Evolutionary conservation across 495 filamentous ascomycete species (phyloP).

Genomic region (Venustampulla echinocandica): DNA sequence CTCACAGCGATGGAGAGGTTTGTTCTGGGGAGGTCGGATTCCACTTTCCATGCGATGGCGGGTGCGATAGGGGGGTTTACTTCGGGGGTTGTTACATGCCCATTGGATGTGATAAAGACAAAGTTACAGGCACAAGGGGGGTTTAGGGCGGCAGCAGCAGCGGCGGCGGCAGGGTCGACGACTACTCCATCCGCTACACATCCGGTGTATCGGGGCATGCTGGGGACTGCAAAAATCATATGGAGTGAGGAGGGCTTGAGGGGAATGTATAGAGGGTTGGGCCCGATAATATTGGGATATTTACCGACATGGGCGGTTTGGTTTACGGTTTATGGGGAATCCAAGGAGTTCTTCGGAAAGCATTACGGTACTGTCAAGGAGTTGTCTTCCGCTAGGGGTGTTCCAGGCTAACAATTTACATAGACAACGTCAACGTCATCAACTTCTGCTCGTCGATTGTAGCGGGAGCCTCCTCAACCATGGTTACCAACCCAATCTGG

Average conservation of each 20-base stretch:
- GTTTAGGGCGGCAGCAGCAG: constrained; percentile 38
- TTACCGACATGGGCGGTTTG: constrained; percentile 98
- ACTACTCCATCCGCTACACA: constrained; percentile 18
- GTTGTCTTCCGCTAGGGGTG: constrained; percentile 20
- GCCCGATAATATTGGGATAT: constrained; percentile 90
- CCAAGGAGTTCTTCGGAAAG: constrained; percentile 62
- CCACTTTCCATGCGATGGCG: constrained; percentile 55
- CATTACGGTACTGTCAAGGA: constrained; percentile 60
- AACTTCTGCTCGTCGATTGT: constrained; percentile 73
- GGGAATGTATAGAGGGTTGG: constrained; percentile 88
- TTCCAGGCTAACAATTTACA: neutral
- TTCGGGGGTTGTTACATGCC: constrained; percentile 91
- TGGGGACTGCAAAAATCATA: constrained; percentile 78
- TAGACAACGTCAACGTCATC: constrained; percentile 35
- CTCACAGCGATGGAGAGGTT: constrained; percentile 50
- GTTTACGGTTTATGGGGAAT: constrained; percentile 87
- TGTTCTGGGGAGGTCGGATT: constrained; percentile 37
- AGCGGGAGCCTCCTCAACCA: constrained; percentile 84
- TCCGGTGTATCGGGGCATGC: constrained; percentile 69
- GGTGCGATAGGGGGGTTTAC: constrained; percentile 84
- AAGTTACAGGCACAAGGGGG: constrained; percentile 94
- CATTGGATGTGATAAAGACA: constrained; percentile 98
- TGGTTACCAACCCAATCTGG: constrained; percentile 99
- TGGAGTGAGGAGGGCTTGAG: constrained; percentile 79
- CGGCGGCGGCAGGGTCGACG: neutral